Conservation (phyloP, 2,329 filamentous ascomycete genomes). For the Delphinella strobiligena region DNA sequence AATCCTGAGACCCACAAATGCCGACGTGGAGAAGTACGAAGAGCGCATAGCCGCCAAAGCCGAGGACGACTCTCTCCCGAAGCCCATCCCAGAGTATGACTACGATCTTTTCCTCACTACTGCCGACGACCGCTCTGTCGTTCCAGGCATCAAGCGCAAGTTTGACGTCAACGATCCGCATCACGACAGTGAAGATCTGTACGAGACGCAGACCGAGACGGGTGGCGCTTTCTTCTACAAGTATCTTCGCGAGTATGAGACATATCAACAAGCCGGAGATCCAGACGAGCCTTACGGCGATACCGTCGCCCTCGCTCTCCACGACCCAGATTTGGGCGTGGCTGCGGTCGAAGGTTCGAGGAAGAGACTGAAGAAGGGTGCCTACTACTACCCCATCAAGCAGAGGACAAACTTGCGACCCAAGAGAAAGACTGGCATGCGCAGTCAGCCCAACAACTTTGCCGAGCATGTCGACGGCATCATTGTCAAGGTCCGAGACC, state of each 20-base stretch:
- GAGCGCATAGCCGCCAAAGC: constrained; percentile 35
- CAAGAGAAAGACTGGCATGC: constrained; percentile 31
- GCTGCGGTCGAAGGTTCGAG: constrained; percentile 21
- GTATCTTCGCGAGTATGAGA: constrained; percentile 49
- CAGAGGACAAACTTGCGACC: constrained; percentile 42
- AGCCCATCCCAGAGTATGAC: constrained; percentile 43
- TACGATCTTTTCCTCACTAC: constrained; percentile 49
- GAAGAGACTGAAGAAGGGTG: constrained; percentile 36
- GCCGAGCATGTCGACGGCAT: constrained; percentile 40
- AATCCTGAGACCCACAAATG: constrained; percentile 41
- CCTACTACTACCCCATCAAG: constrained; percentile 51
- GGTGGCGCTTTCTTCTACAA: constrained; percentile 39
- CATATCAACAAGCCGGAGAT: constrained; percentile 40
- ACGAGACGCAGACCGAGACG: constrained; percentile 31
- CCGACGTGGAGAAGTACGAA: constrained; percentile 30
- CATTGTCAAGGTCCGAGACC: constrained; percentile 39
- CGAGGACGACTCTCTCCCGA: constrained; percentile 37
- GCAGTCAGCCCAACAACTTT: too few relatives aligned
- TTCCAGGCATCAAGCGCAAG: constrained; percentile 42
- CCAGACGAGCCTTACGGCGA: constrained; percentile 42
- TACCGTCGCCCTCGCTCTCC: constrained; percentile 44
- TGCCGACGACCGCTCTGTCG: constrained; percentile 32
- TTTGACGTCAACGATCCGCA: constrained; percentile 41
- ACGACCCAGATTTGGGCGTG: constrained; percentile 33
- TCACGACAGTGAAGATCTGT: constrained; percentile 39